Evolutionary conservation across 441 rosid genomes (phyloP), one percentile per base, ranked within the genome.

Genomic region (Bruguiera hainesii): DNA sequence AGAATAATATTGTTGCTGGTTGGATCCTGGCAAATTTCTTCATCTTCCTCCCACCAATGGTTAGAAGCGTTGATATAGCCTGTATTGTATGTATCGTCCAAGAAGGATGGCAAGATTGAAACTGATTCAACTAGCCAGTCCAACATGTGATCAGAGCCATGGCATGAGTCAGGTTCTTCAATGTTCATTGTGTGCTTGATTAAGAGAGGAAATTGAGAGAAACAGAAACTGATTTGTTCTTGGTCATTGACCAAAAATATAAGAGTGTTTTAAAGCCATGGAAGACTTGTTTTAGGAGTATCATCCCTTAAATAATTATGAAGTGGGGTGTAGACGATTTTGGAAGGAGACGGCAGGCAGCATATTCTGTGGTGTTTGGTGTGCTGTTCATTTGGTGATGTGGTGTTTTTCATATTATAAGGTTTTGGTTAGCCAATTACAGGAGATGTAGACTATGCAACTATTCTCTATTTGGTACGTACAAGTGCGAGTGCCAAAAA

Each of bases 61-160:
- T 68, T 55, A 23, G 58, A 79, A 64, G 69, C 56, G 60, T 71
- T 76, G 74, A 85, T 74, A 39, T 78, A 83, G 13, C 64, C 64
- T 0, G 82, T 20, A 68, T 52, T 65, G 64, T 80, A 80, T 1
- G 89, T 84, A 71, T 89, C 94, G 72, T 87, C 88, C 19, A 89
- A 69, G 79, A 81, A 76, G 6, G 89, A 78, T 26, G 96, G 89
- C 10, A 86, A 72, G 75, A 79, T 78, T 1, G 94, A 67, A 0
- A 73, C 71, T 2, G 96, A 83, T 37, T 83, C 94, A 56, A 76
- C 93, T 1, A 86, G 67, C 94, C 94, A 87, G 65, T 87, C 87
- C 61, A 83, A 56, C 75, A 84, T 60, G 60, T 80, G 86, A 78
- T 87, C 91, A 5, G 80, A 64, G 64, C 76, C 63, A 8, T 82